phyloP scores from a whole-genome alignment of 164 flowering plant species.

The Umbilicus rupestris region DNA sequence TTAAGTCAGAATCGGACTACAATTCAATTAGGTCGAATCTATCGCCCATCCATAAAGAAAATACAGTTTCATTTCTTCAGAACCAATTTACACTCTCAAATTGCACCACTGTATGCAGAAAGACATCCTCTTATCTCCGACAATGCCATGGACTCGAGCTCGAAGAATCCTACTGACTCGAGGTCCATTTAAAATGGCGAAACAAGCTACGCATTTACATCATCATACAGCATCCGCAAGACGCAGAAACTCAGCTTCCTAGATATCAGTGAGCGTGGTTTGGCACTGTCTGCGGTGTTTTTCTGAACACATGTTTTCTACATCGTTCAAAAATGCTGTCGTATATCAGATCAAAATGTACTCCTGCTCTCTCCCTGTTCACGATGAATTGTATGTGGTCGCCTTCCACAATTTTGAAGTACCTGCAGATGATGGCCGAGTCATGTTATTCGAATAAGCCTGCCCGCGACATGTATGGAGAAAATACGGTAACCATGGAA shows the following conservation, averaged over 20 bases:
- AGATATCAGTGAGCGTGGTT: slow-evolving; percentile 32
- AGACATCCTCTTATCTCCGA: background rate
- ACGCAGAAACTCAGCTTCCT: no score
- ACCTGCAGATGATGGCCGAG: slow-evolving; percentile 44
- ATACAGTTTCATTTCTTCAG: background rate
- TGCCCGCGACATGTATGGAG: background rate
- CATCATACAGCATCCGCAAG: background rate
- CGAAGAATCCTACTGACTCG: background rate
- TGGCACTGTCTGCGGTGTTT: slow-evolving; percentile 43
- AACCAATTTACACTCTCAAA: background rate
- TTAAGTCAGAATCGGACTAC: no score
- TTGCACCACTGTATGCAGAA: background rate
- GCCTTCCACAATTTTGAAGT: slow-evolving; percentile 85
- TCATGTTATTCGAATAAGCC: background rate
- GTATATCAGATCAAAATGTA: slow-evolving; percentile 79
- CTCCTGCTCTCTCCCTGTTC: slow-evolving; percentile 87
- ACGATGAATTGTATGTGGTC: slow-evolving; percentile 89
- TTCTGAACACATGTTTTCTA: slow-evolving; percentile 77
- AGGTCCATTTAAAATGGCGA: background rate
- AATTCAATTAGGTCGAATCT: background rate
- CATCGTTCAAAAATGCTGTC: slow-evolving; percentile 91
- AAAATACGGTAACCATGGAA: no score
- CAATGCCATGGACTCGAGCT: background rate
- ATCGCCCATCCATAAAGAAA: background rate
- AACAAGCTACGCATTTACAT: background rate